Conservation (phyloP, 805 yeast genomes). For the Suhomyces tanzawaensis region DNA sequence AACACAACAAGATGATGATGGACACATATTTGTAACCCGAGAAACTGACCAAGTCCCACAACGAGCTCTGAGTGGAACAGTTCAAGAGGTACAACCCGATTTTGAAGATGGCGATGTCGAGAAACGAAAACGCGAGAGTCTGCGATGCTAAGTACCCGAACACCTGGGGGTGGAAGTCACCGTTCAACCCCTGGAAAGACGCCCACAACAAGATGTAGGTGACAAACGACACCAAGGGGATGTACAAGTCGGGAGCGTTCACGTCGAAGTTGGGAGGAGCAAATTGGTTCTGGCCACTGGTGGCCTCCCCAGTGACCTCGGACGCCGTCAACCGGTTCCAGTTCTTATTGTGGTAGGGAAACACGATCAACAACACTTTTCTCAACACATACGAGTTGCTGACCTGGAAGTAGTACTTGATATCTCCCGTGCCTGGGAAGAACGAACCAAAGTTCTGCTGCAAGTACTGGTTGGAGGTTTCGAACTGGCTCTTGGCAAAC, state of each 20-base stretch:
- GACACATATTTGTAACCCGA: conserved; percentile 95
- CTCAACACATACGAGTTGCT: conserved; percentile 80
- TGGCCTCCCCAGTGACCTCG: conserved; percentile 22
- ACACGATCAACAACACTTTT: conserved; percentile 69
- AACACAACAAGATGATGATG: conserved; percentile 53
- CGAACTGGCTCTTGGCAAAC: conserved; percentile 80
- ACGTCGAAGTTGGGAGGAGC: conserved; percentile 82
- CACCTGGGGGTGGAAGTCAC: conserved; percentile 89
- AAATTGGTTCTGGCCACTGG: conserved; percentile 36
- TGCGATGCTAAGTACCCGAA: conserved; percentile 85
- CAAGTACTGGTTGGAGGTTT: conserved; percentile 75
- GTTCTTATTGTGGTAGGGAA: conserved; percentile 82
- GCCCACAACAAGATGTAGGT: conserved; percentile 87
- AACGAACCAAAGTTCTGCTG: conserved; percentile 64
- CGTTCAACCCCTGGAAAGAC: conserved; percentile 77
- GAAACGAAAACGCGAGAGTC: conserved; percentile 74
- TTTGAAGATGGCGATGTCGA: conserved; percentile 75
- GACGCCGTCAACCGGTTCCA: conserved; percentile 62
- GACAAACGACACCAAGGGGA: conserved; percentile 89
- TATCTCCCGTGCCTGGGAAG: conserved; percentile 49
- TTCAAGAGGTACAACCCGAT: conserved; percentile 79
- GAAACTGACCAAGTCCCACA: conserved; percentile 84
- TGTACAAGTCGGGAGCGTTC: conserved; percentile 95
- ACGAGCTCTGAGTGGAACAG: conserved; percentile 55
- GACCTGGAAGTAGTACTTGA: conserved; percentile 88